phyloP scores from a whole-genome alignment of 352 stramenopile species.

The Thraustotheca clavata region DNA sequence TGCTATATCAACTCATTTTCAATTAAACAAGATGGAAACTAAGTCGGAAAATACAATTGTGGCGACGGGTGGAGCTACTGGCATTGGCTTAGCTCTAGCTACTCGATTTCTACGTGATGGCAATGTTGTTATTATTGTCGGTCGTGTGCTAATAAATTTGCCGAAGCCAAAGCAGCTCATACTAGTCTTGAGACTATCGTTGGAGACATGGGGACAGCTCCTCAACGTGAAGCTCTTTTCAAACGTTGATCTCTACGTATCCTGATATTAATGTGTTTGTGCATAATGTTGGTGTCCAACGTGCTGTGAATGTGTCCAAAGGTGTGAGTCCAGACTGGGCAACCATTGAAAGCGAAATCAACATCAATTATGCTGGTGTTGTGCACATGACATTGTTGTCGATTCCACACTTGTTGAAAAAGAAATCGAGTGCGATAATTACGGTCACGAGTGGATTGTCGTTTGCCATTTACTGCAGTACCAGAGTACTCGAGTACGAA shows the following conservation, averaged over 20 bases:
- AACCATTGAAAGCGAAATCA: slow-evolving; percentile 15
- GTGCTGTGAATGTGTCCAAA: neutral
- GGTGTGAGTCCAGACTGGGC: slow-evolving; percentile 2
- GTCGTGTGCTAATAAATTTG: slow-evolving; percentile 14
- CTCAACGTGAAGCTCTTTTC: slow-evolving; percentile 11
- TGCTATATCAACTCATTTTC: too few relatives aligned
- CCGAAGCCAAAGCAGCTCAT: slow-evolving; percentile 19
- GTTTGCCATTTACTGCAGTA: neutral
- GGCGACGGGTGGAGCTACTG: slow-evolving; percentile 7
- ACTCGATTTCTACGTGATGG: slow-evolving; percentile 10
- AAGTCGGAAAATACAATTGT: slow-evolving; percentile 16
- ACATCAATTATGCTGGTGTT: slow-evolving; percentile 21
- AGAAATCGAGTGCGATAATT: slow-evolving; percentile 12
- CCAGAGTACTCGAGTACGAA: slow-evolving; percentile 21
- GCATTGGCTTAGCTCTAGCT: slow-evolving; percentile 22
- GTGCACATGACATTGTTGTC: slow-evolving; percentile 14
- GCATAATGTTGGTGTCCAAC: slow-evolving; percentile 22
- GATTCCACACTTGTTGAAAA: slow-evolving; percentile 10
- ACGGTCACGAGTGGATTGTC: slow-evolving; percentile 9
- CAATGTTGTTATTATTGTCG: slow-evolving; percentile 20
- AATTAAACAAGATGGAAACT: slow-evolving; percentile 12
- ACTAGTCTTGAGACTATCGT: slow-evolving; percentile 13
- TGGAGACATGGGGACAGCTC: slow-evolving; percentile 8
- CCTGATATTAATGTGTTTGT: slow-evolving; percentile 21
- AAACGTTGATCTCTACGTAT: neutral